A percentile compares a stretch with the other conserved stretches of the same genome.
These are phyloP conservation scores for Fusarium domesticum DNA, from an alignment of 2,329 filamentous ascomycete species.

Conservation along the genomic window DNA sequence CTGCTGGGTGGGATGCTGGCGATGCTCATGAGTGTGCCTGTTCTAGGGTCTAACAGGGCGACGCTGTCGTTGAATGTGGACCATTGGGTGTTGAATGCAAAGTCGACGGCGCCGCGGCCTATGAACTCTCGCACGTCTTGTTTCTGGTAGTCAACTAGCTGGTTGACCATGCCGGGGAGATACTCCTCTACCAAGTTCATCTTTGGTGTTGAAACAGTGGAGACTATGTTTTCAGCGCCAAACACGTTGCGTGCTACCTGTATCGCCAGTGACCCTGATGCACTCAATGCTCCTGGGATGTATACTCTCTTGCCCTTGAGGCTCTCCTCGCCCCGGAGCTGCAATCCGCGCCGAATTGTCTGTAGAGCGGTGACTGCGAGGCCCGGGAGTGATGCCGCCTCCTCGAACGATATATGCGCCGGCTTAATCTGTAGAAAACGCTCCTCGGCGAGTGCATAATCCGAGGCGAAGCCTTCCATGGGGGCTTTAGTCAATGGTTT, in stretches of 20 bases:
- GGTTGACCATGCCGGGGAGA: constrained; percentile 45
- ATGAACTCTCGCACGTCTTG: constrained; percentile 38
- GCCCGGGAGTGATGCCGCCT: constrained; percentile 37
- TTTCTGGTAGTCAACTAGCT: constrained; percentile 51
- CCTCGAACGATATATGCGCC: constrained; percentile 32
- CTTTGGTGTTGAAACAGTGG: constrained; percentile 53
- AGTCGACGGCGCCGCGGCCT: constrained; percentile 44
- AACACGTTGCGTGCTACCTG: constrained; percentile 52
- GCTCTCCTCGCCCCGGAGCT: constrained; percentile 34
- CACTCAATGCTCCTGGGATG: constrained; percentile 49
- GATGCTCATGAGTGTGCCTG: constrained; percentile 43
- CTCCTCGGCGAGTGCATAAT: constrained; percentile 40
- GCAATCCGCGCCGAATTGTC: constrained; percentile 39
- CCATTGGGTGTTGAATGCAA: constrained; percentile 49
- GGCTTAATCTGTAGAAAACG: constrained; percentile 36
- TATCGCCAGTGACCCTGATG: constrained; percentile 43
- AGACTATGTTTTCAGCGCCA: constrained; percentile 45
- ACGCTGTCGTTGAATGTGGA: constrained; percentile 38
- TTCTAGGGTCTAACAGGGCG: constrained; percentile 36
- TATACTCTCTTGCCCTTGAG: constrained; percentile 52
- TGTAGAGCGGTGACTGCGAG: constrained; percentile 45
- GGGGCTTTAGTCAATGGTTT: constrained; percentile 36
- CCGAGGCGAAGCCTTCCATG: constrained; percentile 36
- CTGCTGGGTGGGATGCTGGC: constrained; percentile 35
- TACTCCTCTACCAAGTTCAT: constrained; percentile 42